Conservation (phyloP, 2,329 filamentous ascomycete species). For the Trichophyton rubrum region DNA sequence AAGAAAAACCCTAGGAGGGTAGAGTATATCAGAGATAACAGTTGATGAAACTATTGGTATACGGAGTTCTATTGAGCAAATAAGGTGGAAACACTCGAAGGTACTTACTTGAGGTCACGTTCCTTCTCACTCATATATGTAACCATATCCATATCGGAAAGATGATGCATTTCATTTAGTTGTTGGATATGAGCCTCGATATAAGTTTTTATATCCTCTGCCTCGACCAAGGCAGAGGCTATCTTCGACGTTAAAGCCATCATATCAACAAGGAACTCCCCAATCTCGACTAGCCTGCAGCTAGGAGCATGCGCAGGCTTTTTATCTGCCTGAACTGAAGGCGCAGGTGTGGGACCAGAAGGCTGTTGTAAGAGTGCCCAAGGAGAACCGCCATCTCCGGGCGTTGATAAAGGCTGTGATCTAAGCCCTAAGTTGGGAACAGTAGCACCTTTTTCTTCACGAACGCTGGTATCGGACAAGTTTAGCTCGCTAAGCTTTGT, state of each 20-base stretch:
- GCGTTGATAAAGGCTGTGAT: neutral
- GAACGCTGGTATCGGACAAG: neutral
- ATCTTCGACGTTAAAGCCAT: neutral
- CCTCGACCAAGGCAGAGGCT: neutral
- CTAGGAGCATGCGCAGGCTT: neutral
- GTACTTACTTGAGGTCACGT: neutral
- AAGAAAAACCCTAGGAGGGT: too few species aligned
- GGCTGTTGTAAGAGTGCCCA: neutral
- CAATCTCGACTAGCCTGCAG: neutral
- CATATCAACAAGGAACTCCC: neutral
- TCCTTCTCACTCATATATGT: constrained; percentile 3
- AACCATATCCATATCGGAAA: neutral
- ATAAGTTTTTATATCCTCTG: constrained; percentile 2
- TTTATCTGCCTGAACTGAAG: neutral
- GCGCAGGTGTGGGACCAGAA: neutral
- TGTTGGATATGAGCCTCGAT: neutral
- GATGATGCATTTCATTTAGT: neutral
- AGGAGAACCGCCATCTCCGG: neutral
- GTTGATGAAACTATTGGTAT: too few species aligned
- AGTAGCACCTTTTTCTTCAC: neutral
- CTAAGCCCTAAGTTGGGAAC: neutral
- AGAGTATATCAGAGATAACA: too few species aligned
- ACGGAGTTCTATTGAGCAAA: too few species aligned
- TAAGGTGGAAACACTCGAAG: too few species aligned
- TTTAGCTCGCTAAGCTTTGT: neutral